phyloP scores from a whole-genome alignment of 805 yeast species.

The Komagataella mondaviorum region DNA sequence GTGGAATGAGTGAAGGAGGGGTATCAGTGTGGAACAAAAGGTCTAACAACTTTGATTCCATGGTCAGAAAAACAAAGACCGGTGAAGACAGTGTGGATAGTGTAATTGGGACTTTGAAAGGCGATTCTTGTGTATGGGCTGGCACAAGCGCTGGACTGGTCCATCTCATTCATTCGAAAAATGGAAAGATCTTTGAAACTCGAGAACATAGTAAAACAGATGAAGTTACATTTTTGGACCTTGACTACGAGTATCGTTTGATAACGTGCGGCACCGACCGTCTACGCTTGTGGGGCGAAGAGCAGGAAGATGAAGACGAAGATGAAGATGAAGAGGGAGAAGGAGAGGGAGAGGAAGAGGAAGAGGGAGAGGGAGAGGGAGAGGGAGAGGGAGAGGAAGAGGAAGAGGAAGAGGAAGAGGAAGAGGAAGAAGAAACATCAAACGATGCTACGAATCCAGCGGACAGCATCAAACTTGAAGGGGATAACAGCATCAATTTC shows the following conservation, averaged over 20 bases:
- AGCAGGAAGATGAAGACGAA: neutral
- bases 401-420: neutral
- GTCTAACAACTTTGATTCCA: constrained; percentile 61
- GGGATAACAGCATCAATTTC: too few species aligned
- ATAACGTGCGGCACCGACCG: constrained; percentile 77
- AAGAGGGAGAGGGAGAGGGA: neutral
- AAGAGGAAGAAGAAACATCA: neutral
- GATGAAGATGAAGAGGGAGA: neutral
- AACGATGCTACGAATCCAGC: neutral
- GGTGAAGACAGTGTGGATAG: constrained; percentile 62
- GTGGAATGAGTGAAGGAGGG: constrained; percentile 88
- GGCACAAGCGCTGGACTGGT: constrained; percentile 72
- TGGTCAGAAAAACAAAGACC: constrained; percentile 61
- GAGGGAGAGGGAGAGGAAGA: neutral
- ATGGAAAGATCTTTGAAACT: constrained; percentile 50
- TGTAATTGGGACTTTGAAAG: constrained; percentile 41
- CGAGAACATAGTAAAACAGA: constrained; percentile 58
- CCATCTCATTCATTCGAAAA: constrained; percentile 49
- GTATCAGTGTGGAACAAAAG: constrained; percentile 76
- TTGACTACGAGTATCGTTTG: constrained; percentile 70
- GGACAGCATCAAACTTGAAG: constrained; percentile 17
- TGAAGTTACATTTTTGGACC: constrained; percentile 64
- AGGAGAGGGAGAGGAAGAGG: neutral
- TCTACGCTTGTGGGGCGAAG: constrained; percentile 44
- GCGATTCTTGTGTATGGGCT: constrained; percentile 52